phyloP scores from a whole-genome alignment of 805 yeast genomes.

The Kuraishia hungarica region DNA sequence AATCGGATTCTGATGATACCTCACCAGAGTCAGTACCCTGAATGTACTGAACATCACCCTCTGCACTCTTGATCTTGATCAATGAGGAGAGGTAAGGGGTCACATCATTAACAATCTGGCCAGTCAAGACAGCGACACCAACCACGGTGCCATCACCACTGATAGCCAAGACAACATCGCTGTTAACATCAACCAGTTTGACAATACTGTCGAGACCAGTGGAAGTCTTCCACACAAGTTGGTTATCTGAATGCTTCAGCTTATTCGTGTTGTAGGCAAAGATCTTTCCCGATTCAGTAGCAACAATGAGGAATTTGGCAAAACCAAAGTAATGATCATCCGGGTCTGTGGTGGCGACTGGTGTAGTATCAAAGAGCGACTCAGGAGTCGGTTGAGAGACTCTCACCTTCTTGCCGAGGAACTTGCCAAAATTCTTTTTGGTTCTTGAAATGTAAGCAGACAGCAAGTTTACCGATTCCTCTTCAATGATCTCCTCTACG shows the following conservation, averaged over 20 bases:
- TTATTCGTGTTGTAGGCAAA: slow-evolving; percentile 35
- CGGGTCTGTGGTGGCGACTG: slow-evolving; percentile 11
- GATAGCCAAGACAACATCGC: neutral
- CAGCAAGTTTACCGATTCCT: slow-evolving; percentile 18
- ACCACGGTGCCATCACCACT: neutral
- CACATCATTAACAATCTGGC: neutral
- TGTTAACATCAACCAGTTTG: neutral
- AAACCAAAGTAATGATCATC: slow-evolving; percentile 33
- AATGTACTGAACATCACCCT: neutral
- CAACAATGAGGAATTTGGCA: slow-evolving; percentile 30
- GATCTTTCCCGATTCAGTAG: slow-evolving; percentile 31
- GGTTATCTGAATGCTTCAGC: neutral
- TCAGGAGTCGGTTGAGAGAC: slow-evolving; percentile 7
- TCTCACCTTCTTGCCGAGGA: slow-evolving; percentile 7
- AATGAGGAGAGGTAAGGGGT: neutral
- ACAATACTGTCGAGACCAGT: slow-evolving; percentile 1
- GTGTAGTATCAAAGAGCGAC: slow-evolving; percentile 8
- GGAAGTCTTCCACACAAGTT: slow-evolving; percentile 27
- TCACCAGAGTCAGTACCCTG: neutral
- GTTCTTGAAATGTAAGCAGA: slow-evolving; percentile 24
- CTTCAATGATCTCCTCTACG: slow-evolving; percentile 20
- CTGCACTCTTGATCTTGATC: neutral
- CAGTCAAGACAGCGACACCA: neutral
- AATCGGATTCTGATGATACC: neutral
- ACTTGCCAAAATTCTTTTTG: slow-evolving; percentile 16